These are phyloP conservation scores for Boletus edulis DNA, from an alignment of 768 basidiomycete genomes.

Conservation along the genomic window DNA sequence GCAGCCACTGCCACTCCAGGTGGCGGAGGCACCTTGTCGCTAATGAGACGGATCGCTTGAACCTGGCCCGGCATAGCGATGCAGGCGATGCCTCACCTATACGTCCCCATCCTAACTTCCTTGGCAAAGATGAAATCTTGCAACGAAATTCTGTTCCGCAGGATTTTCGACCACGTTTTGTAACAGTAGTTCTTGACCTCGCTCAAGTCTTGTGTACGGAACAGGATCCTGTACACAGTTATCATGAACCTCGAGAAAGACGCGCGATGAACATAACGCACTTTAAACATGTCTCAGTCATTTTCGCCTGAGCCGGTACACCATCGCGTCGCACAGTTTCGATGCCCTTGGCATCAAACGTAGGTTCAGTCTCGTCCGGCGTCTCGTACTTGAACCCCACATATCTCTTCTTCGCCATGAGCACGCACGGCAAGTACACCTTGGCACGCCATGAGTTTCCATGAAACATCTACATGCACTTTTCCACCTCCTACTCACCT, in stretches of 20 bases:
- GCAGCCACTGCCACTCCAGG: constrained; percentile 92
- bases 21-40: constrained; percentile 81
- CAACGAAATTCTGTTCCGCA: constrained; percentile 77
- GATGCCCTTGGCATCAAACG: constrained; percentile 96
- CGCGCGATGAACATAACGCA: constrained; percentile 32
- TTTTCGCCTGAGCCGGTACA: constrained; percentile 86
- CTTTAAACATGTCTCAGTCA: constrained; percentile 90
- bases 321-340: constrained; percentile 96
- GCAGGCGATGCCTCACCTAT: constrained; percentile 56
- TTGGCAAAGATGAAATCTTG: constrained; percentile 96
- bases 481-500: constrained; percentile 45
- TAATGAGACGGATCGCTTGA: constrained; percentile 26
- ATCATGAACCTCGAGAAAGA: not conserved
- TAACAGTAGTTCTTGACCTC: constrained; percentile 87
- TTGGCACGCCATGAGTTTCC: constrained; percentile 27
- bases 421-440: constrained; percentile 92
- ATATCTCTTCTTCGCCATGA: constrained; percentile 98
- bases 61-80: too few relatives aligned
- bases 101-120: constrained; percentile 90
- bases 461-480: not conserved
- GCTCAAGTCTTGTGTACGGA: constrained; percentile 86
- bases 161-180: constrained; percentile 77
- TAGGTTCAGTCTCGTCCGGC: constrained; percentile 72
- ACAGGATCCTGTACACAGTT: constrained; percentile 68
- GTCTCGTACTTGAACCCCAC: constrained; percentile 95